Base-by-base conservation (phyloP, 257 asterid species). In the Solanum pinnatisectum region DNA sequence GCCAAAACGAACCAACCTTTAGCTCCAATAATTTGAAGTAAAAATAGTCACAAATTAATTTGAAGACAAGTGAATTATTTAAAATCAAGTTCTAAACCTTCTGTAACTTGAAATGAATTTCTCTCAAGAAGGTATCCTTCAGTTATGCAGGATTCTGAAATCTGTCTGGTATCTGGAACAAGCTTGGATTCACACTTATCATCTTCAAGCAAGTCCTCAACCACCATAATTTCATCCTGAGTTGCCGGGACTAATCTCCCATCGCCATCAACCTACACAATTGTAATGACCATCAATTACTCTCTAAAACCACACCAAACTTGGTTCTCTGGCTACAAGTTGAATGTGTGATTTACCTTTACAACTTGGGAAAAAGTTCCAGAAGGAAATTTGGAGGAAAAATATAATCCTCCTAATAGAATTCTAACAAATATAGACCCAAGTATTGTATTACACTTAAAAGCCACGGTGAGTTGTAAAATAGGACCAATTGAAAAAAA, bases 241-340 rank as follows among this genome's bases (percentile, higher is more conserved):
- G 99, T 96, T 76, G 98, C 99, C n/a, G 99, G 99, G 52, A 96
- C 99, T 91, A 96, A 91, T 90, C 92, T 93, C 85, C 99, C 99
- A 90, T 91, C 87, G 74, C 95, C 98, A 86, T 95, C 98, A 87
- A 96, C 99, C 99, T 96, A 90, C 89, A 84, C 77, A 89, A 76
- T 49, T 87, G 91, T 63, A 89, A 72, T 52, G 14, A 73, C 71
- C 87, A 72, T 83, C 83, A 70, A 65, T 14, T 40, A 79, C 40
- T 60, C 88, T 23, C 83, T 32, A 49, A 32, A 27, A 60, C 88
- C 35, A 15, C 49, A 49, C 8, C 56, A 86, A 52, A n/a, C 84
- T 32, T 71, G 85, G 68, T 37, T 49, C 88, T 78, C 40, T 10
- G 12, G 37, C 59, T 86, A 46, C 30, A 33, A 78, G 44, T 86